These are phyloP conservation scores for Orbilia blumenaviensis DNA, from an alignment of 2,329 filamentous ascomycete species.

Conservation along the genomic window DNA sequence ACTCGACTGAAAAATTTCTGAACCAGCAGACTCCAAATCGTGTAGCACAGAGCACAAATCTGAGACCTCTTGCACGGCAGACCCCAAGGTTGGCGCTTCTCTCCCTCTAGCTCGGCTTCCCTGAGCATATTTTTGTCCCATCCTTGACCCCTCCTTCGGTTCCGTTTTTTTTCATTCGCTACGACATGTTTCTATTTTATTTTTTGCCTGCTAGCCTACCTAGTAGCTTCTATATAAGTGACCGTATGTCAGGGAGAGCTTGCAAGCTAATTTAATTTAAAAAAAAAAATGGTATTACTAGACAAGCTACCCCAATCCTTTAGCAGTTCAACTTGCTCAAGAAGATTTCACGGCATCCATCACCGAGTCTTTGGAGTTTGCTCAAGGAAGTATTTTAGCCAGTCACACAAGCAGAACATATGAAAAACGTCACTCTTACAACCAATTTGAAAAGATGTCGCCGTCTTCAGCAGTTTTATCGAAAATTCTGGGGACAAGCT, in stretches of 20 bases:
- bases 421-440: not conserved
- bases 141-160: slow-evolving; percentile 7
- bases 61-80: slow-evolving; percentile 44
- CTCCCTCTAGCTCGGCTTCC: not conserved
- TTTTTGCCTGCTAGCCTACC: slow-evolving; percentile 5
- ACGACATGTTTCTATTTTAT: slow-evolving; percentile 21
- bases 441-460: slow-evolving; percentile 16
- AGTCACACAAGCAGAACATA: not conserved
- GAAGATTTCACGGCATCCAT: slow-evolving; percentile 43
- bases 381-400: slow-evolving; percentile 1
- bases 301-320: slow-evolving; percentile 36
- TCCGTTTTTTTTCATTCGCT: slow-evolving; percentile 1
- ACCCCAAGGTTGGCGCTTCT: slow-evolving; percentile 39
- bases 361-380: slow-evolving; percentile 25
- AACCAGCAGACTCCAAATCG: slow-evolving; percentile 41
- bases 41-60: slow-evolving; percentile 51
- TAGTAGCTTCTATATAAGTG: slow-evolving; percentile 10
- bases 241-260: not conserved
- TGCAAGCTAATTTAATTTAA: not conserved
- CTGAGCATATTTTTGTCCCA: slow-evolving; percentile 37
- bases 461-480: slow-evolving; percentile 17
- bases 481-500: slow-evolving; percentile 11
- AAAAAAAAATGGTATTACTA: not conserved
- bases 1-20: slow-evolving; percentile 36
- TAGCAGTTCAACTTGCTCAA: slow-evolving; percentile 10